A percentile compares a stretch with the other conserved stretches of the same genome.
Evolutionary conservation across 1,284 basidiomycete genomes (phyloP).

Genomic region (Takashimella tepidaria): DNA sequence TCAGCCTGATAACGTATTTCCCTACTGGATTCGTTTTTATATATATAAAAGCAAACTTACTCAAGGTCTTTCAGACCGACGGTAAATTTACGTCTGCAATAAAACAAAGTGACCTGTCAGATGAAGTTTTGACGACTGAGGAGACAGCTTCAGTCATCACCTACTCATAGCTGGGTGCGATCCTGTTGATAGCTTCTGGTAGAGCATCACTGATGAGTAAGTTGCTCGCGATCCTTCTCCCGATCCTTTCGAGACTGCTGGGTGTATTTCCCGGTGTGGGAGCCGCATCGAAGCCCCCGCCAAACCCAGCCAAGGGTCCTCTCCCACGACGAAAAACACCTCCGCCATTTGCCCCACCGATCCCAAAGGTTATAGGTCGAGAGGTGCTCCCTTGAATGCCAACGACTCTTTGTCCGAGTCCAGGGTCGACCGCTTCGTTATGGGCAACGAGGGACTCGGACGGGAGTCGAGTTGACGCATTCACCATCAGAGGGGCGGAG

Average conservation of each 20-base stretch:
- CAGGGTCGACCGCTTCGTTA: background rate
- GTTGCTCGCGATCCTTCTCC: background rate
- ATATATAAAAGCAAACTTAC: background rate
- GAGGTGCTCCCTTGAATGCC: background rate
- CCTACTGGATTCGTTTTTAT: too few species aligned
- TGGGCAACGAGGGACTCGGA: too few species aligned
- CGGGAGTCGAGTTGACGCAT: background rate
- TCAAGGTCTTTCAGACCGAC: background rate
- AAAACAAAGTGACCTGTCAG: too few species aligned
- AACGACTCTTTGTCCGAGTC: background rate
- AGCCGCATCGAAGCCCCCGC: background rate
- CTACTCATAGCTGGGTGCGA: background rate
- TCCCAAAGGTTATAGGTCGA: too few species aligned
- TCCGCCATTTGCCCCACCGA: background rate
- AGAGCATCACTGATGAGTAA: background rate
- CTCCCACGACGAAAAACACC: background rate
- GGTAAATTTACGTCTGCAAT: background rate
- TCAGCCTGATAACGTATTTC: background rate
- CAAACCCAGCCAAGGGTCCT: background rate
- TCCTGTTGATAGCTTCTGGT: background rate
- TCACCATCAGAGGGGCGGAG: background rate
- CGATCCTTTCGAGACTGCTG: background rate
- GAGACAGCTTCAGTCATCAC: too few species aligned
- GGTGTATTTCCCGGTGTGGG: background rate
- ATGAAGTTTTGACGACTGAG: too few species aligned